These are phyloP conservation scores for Candida succiphila DNA, from an alignment of 805 yeast species.

Conservation along the genomic window DNA sequence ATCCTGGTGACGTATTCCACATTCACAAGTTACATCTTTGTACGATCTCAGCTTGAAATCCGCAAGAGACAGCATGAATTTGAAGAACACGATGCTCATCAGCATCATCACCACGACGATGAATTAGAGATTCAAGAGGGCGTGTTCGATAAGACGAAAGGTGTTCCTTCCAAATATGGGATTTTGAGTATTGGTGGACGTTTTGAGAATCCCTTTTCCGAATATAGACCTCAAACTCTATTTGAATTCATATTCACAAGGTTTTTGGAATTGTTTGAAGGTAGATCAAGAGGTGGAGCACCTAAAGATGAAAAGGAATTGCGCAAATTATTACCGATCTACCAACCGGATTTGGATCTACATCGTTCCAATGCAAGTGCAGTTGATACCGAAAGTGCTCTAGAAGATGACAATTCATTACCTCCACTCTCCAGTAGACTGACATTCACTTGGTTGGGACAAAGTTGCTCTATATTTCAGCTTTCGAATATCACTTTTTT, in stretches of 20 bases:
- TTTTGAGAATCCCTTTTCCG: constrained; percentile 84
- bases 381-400: constrained; percentile 4
- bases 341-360: constrained; percentile 44
- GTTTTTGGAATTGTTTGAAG: constrained; percentile 57
- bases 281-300: constrained; percentile 46
- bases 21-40: constrained; percentile 52
- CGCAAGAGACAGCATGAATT: constrained; percentile 24
- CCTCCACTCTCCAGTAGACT: constrained; percentile 36
- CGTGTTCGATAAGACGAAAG: constrained; percentile 1
- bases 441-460: constrained; percentile 88
- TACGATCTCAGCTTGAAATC: constrained; percentile 45
- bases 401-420: constrained; percentile 4
- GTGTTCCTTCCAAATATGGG: constrained; percentile 6
- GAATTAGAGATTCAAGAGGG: not conserved
- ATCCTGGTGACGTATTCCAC: constrained; percentile 48
- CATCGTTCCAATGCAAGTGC: constrained; percentile 17
- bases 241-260: constrained; percentile 77
- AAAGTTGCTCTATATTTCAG: constrained; percentile 72
- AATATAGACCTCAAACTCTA: constrained; percentile 82
- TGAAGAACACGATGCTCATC: not conserved
- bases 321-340: constrained; percentile 47
- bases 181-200: constrained; percentile 58
- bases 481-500: constrained; percentile 62
- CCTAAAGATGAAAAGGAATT: constrained; percentile 39
- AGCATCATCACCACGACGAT: not conserved